Base-by-base conservation (phyloP, 225 moss, liverwort and hornwort genomes). In the Asterella californica region DNA sequence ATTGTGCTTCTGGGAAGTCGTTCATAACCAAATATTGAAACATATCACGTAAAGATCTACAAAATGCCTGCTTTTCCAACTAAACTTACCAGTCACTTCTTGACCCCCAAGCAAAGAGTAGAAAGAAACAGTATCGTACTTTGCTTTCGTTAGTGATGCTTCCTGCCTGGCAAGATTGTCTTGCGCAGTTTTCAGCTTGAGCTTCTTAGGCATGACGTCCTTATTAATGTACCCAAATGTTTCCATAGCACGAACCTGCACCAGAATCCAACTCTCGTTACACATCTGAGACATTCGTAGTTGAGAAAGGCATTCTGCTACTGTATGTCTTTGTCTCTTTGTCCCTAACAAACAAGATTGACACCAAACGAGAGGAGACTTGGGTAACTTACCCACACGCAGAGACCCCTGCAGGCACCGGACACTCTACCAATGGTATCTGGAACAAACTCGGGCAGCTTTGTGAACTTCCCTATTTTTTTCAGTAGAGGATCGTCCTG, bases 231-330 rank as follows among this genome's bases (percentile, higher is more conserved):
- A 94, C 18, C 93, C 93, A 80, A 89, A 94, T 17, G 84, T 83
- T 78, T 94, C 93, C 93, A 94, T 94, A n/a, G 91, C 93, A 52
- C 91, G 84, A 8, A 93, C 93, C 93, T 93, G 75, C 70, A 78
- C 49, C 36, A 65, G 21, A 49, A 18, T 36, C 57, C 10, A 34
- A 30, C 0, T 17, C 50, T 27, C 49, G 52, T 29, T n/a, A 5
- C 25, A 72, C n/a, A 48, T 4, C 15, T 42, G 72, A 37, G 18
- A 60, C 30, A 21, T 61, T 25, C 11, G 2, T 61, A 25, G 61
- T 61, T 61, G n/a, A 27, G 61, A 27, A 2, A 61, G 22, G n/a
- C n/a, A 25, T 27, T 12, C 10, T 36, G 3, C 29, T 33, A 2
- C 33, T 67, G 32, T 67, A 67, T 27, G 32, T 2, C 32, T 27